Conservation (phyloP, 495 filamentous ascomycete species). For the Pseudevernia furfuracea region DNA sequence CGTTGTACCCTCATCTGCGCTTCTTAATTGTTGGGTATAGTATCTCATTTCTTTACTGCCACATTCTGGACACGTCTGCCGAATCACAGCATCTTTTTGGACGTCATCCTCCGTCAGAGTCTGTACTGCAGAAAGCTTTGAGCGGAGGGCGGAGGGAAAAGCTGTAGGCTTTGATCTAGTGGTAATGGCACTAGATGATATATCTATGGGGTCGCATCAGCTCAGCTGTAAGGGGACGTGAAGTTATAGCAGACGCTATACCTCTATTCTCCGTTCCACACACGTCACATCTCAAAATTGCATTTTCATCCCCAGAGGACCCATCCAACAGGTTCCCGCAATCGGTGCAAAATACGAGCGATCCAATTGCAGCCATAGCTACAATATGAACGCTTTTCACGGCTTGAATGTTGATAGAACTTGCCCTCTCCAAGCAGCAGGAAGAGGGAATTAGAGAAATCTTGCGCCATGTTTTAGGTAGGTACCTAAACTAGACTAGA, state of each 20-base stretch:
- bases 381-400: too few relatives aligned
- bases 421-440: background rate
- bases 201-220: constrained; percentile 46
- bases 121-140: constrained; percentile 79
- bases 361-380: constrained; percentile 78
- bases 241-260: constrained; percentile 31
- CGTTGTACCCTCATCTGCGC: constrained; percentile 91
- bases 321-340: constrained; percentile 85
- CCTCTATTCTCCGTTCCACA: constrained; percentile 81
- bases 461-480: too few relatives aligned
- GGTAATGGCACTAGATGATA: constrained; percentile 67
- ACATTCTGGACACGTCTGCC: constrained; percentile 70
- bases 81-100: constrained; percentile 64
- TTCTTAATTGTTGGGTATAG: constrained; percentile 75
- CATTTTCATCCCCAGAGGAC: constrained; percentile 64
- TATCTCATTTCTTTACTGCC: constrained; percentile 76
- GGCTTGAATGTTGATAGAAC: too few relatives aligned
- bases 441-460: background rate
- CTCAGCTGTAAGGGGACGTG: background rate
- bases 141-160: constrained; percentile 79
- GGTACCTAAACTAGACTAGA: too few relatives aligned
- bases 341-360: constrained; percentile 86
- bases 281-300: constrained; percentile 69
- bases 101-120: constrained; percentile 70
- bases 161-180: constrained; percentile 76